Percentiles rank a stretch among this genome's conserved stretches.
Evolutionary conservation across 139 green algal species (phyloP).

Genomic region (Picochlorum sp.): DNA sequence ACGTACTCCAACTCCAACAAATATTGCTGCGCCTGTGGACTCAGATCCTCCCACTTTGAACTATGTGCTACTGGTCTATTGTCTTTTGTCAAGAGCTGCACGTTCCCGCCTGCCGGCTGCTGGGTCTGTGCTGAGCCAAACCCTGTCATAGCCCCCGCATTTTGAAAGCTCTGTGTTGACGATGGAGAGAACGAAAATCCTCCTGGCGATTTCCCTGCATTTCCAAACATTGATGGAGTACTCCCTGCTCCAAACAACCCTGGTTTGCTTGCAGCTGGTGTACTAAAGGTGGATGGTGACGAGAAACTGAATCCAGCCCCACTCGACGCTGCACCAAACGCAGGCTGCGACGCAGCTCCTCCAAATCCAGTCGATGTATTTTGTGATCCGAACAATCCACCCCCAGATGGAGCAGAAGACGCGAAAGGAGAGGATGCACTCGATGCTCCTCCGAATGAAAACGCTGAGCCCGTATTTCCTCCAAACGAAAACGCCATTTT

Average conservation of each 20-base stretch:
- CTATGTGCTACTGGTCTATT: constrained; percentile 28
- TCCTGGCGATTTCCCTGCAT: constrained; percentile 7
- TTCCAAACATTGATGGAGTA: constrained; percentile 20
- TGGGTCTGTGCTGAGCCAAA: constrained; percentile 8
- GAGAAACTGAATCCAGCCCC: constrained; percentile 16
- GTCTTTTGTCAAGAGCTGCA: constrained; percentile 30
- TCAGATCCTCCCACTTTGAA: constrained; percentile 44
- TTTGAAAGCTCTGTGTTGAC: background rate
- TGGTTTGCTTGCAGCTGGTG: background rate
- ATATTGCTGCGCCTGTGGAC: constrained; percentile 32
- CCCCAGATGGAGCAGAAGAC: background rate
- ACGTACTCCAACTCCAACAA: constrained; percentile 34
- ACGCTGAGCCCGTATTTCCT: background rate
- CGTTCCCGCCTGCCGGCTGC: constrained; percentile 19
- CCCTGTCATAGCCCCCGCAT: background rate
- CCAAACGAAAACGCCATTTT: background rate
- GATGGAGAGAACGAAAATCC: background rate
- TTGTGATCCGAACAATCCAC: background rate
- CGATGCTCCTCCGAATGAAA: constrained; percentile 16
- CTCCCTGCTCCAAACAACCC: constrained; percentile 14
- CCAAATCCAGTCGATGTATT: background rate
- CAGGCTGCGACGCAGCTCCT: background rate
- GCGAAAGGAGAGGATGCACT: background rate
- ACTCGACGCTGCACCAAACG: constrained; percentile 13
- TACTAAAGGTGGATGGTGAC: too few relatives aligned